Evolutionary conservation across 768 basidiomycete species (phyloP).

Genomic region (Collybiopsis luxurians): DNA sequence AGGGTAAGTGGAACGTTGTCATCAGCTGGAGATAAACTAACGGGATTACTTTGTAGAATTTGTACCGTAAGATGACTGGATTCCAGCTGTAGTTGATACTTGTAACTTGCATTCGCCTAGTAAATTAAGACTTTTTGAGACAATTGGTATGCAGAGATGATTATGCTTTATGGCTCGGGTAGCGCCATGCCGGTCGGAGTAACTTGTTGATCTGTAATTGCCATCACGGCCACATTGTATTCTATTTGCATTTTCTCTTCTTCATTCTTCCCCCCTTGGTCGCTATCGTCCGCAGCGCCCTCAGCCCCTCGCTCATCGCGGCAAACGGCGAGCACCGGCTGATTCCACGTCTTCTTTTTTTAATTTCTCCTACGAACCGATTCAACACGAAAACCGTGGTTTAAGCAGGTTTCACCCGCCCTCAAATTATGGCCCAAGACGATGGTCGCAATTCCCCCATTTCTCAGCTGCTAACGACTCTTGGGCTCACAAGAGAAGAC

Average conservation of each 20-base stretch:
- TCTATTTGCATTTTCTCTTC: constrained; percentile 9
- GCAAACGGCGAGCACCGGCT: not conserved
- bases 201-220: constrained; percentile 8
- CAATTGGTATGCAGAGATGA: not conserved
- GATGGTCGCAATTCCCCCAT: constrained; percentile 59
- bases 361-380: not conserved
- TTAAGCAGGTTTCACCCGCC: not conserved
- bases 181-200: constrained; percentile 3
- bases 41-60: constrained; percentile 19
- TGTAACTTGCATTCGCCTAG: not conserved
- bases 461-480: constrained; percentile 63
- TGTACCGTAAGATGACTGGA: constrained; percentile 13
- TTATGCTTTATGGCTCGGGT: not conserved
- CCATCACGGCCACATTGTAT: constrained; percentile 8
- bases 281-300: not conserved
- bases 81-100: not conserved
- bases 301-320: not conserved
- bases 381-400: not conserved
- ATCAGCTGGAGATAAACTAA: not conserved
- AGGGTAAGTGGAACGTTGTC: constrained; percentile 47
- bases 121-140: not conserved
- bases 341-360: not conserved
- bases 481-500: constrained; percentile 79
- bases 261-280: constrained; percentile 2
- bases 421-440: constrained; percentile 30